Percentiles rank a stretch among this genome's conserved stretches.
phyloP scores from a whole-genome alignment of 805 yeast genomes.

The Ogataea salicorniae region DNA sequence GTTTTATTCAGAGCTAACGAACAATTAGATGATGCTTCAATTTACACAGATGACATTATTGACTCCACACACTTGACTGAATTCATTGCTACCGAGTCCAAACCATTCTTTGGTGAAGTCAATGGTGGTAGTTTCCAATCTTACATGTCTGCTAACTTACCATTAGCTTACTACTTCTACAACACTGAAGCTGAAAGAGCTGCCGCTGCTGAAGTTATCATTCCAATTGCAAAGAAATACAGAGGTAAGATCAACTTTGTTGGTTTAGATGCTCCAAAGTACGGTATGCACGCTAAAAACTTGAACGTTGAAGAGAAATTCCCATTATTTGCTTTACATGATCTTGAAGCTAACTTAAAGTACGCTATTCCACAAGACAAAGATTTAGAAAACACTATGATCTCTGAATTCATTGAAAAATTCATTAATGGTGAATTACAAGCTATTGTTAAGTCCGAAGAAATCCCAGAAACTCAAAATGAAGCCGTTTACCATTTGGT shows the following conservation, averaged over 20 bases:
- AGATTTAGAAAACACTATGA: constrained; percentile 45
- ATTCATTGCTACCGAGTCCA: constrained; percentile 56
- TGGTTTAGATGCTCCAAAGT: constrained; percentile 75
- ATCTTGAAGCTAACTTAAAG: constrained; percentile 60
- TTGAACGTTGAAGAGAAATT: constrained; percentile 78
- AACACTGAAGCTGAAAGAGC: constrained; percentile 61
- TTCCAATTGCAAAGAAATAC: constrained; percentile 62
- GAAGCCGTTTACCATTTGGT: constrained; percentile 66
- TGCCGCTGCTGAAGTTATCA: constrained; percentile 46
- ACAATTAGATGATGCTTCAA: constrained; percentile 44
- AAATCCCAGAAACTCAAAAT: constrained; percentile 78
- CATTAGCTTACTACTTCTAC: constrained; percentile 87
- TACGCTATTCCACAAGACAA: constrained; percentile 65
- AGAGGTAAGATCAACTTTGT: constrained; percentile 84
- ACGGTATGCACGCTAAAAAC: constrained; percentile 81
- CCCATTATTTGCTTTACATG: constrained; percentile 91
- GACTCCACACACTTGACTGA: constrained; percentile 34
- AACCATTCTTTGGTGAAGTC: constrained; percentile 86
- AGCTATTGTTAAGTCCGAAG: constrained; percentile 80
- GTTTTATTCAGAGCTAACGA: constrained; percentile 44
- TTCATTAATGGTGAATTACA: constrained; percentile 59
- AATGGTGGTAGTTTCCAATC: constrained; percentile 70
- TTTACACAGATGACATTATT: constrained; percentile 33
- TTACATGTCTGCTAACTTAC: constrained; percentile 68
- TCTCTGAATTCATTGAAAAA: constrained; percentile 58